A percentile compares a stretch with the other conserved stretches of the same genome.
Evolutionary conservation across 371 early-diverging fungal genomes (phyloP).

Genomic region (Blakeslea trispora): DNA sequence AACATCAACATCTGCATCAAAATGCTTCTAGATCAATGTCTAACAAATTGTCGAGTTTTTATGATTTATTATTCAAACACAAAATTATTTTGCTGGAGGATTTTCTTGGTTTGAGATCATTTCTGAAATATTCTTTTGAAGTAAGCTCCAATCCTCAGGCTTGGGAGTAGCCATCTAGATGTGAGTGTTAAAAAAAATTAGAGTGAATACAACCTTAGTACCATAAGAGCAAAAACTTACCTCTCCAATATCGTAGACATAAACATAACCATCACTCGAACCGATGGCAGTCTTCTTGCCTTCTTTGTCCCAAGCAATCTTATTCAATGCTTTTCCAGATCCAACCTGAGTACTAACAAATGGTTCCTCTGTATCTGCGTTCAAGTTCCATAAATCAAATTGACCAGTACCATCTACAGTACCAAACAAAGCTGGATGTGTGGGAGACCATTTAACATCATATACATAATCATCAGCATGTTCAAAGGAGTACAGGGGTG

Average conservation of each 20-base stretch:
- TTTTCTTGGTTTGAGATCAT: constrained; percentile 63
- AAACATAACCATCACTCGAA: constrained; percentile 86
- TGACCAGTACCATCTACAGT: constrained; percentile 90
- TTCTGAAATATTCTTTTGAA: constrained; percentile 69
- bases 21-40: too few relatives aligned
- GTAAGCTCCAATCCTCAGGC: constrained; percentile 68
- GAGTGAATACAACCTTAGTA: too few relatives aligned
- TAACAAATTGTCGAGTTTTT: too few relatives aligned
- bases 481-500: constrained; percentile 88
- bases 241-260: constrained; percentile 91
- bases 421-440: constrained; percentile 92
- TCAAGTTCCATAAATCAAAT: constrained; percentile 91
- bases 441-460: constrained; percentile 96
- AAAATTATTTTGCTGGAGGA: constrained; percentile 17
- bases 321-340: constrained; percentile 84
- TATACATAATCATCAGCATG: constrained; percentile 93
- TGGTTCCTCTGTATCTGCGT: constrained; percentile 83
- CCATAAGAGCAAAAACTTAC: constrained; percentile 34
- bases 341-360: constrained; percentile 69
- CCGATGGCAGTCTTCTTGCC: constrained; percentile 84
- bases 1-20: too few relatives aligned
- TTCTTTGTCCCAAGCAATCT: constrained; percentile 89
- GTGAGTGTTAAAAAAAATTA: constrained; percentile 1
- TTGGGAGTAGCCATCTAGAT: constrained; percentile 59
- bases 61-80: not conserved